Percentiles rank a stretch among this genome's conserved stretches.
Evolutionary conservation across 1,284 basidiomycete genomes (phyloP).

Genomic region (Rhodotorula sp.): DNA sequence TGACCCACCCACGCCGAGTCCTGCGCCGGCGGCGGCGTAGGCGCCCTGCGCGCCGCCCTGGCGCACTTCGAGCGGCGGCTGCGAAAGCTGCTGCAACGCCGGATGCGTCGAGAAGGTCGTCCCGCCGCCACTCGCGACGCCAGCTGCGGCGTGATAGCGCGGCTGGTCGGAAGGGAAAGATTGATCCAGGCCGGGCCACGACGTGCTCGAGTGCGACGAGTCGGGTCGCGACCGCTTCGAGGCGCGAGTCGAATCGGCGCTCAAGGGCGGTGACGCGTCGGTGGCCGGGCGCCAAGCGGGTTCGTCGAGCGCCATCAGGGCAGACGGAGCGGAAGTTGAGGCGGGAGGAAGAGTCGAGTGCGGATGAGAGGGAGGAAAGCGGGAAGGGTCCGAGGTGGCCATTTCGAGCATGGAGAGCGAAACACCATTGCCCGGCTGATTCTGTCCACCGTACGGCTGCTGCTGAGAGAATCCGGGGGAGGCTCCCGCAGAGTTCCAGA

Average conservation of each 20-base stretch:
- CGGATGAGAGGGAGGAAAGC: not conserved
- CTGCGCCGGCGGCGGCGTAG: too few species aligned
- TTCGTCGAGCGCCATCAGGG: not conserved
- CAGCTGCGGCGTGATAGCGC: too few species aligned
- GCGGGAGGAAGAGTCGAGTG: not conserved
- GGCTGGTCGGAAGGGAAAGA: too few species aligned
- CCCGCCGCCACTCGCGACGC: too few species aligned
- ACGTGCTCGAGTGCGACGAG: not conserved
- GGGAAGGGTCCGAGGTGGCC: not conserved
- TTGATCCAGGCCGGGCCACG: not conserved
- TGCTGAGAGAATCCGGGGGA: not conserved
- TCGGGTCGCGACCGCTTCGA: not conserved
- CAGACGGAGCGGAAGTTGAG: not conserved
- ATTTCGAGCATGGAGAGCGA: conserved; percentile 13
- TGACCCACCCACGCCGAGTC: too few species aligned
- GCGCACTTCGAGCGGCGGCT: too few species aligned
- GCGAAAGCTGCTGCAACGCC: too few species aligned
- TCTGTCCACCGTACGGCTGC: not conserved
- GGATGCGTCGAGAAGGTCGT: too few species aligned
- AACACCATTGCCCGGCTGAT: not conserved
- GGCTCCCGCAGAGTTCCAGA: not conserved
- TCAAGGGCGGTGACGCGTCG: not conserved
- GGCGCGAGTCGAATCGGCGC: not conserved
- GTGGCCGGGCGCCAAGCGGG: not conserved
- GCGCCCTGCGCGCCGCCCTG: too few species aligned